A percentile compares a stretch with the other conserved stretches of the same genome.
phyloP scores from a whole-genome alignment of 495 filamentous ascomycete genomes.

The Talaromyces nanjingensis region DNA sequence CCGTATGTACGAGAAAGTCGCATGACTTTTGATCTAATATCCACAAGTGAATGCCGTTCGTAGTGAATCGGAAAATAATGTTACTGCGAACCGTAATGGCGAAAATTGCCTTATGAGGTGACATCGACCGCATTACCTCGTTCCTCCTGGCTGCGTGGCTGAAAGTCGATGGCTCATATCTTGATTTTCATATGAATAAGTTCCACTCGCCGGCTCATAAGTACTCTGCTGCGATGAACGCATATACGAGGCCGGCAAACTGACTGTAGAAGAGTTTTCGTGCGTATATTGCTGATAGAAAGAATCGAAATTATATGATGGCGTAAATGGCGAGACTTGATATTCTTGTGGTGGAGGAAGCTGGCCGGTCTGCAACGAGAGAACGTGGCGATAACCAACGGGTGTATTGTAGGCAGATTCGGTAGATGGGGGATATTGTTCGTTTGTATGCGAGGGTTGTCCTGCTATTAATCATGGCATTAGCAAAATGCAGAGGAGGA shows the following conservation, averaged over 20 bases:
- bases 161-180: constrained; percentile 4
- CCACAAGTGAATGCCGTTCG: neutral
- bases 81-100: neutral
- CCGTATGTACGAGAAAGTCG: neutral
- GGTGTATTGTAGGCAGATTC: neutral
- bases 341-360: constrained; percentile 7
- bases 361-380: constrained; percentile 9
- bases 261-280: constrained; percentile 6
- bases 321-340: constrained; percentile 10
- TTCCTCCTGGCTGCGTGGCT: constrained; percentile 2
- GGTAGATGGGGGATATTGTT: constrained; percentile 1
- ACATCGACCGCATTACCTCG: neutral
- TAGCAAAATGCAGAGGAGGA: neutral
- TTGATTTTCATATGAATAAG: neutral
- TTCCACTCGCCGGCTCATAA: constrained; percentile 4
- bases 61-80: neutral
- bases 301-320: constrained; percentile 7
- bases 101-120: neutral
- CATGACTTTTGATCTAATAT: neutral
- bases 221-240: constrained; percentile 2
- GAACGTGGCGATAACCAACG: constrained; percentile 5
- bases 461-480: neutral
- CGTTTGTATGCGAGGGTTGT: neutral
- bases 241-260: constrained; percentile 10
- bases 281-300: constrained; percentile 7